Conservation (phyloP, 495 filamentous ascomycete species). For the Lepidopterella palustris region DNA sequence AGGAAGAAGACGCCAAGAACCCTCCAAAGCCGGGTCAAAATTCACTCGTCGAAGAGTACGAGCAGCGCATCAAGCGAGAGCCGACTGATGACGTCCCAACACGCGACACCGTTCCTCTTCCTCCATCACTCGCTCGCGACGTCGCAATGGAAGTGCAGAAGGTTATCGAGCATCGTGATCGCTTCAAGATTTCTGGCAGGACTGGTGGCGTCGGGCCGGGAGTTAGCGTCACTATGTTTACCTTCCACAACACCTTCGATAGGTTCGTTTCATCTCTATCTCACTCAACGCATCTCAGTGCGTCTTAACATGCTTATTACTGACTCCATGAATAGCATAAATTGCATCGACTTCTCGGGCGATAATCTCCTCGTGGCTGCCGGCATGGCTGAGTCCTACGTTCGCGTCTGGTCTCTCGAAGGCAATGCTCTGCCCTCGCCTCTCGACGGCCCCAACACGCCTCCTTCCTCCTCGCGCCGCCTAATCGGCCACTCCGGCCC, state of each 20-base stretch:
- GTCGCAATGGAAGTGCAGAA: conserved; percentile 90
- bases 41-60: conserved; percentile 69
- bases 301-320: conserved; percentile 26
- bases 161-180: conserved; percentile 87
- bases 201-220: conserved; percentile 74
- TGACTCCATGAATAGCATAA: conserved; percentile 56
- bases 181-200: conserved; percentile 73
- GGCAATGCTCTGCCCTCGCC: conserved; percentile 57
- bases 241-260: conserved; percentile 92
- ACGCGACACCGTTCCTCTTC: conserved; percentile 71
- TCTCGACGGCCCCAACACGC: conserved; percentile 30
- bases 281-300: not conserved
- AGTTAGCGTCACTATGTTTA: conserved; percentile 88
- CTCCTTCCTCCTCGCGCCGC: conserved; percentile 62
- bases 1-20: conserved; percentile 66
- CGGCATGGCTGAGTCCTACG: conserved; percentile 87
- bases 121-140: conserved; percentile 77
- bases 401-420: conserved; percentile 84
- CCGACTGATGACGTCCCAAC: conserved; percentile 75
- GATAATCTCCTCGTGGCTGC: conserved; percentile 78
- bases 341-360: conserved; percentile 87
- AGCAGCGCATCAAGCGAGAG: conserved; percentile 80
- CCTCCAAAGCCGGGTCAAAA: conserved; percentile 59
- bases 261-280: conserved; percentile 49
- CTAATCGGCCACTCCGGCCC: conserved; percentile 88